These are phyloP conservation scores for Paracoccidioides lutzii DNA, from an alignment of 2,329 filamentous ascomycete genomes.

Conservation along the genomic window DNA sequence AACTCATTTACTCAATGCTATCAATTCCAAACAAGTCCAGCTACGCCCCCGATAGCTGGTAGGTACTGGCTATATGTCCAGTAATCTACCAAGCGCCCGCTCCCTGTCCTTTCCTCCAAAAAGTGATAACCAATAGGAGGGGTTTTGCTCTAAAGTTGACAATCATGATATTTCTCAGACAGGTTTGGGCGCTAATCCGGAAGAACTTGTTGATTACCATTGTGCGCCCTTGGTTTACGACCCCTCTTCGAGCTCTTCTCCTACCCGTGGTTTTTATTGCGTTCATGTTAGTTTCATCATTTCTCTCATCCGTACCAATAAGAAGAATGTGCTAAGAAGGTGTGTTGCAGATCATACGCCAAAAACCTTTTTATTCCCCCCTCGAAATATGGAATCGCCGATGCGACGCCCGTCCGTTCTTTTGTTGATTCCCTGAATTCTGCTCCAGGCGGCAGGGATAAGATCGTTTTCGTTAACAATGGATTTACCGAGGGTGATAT, in stretches of 20 bases:
- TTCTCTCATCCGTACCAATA: no score
- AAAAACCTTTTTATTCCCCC: constrained; percentile 74
- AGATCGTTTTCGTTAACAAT: constrained; percentile 67
- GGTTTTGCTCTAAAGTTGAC: no score
- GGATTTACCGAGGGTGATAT: constrained; percentile 58
- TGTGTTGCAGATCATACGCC: constrained; percentile 46
- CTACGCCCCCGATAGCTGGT: no score
- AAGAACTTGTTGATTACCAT: constrained; percentile 46
- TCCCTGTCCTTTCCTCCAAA: no score
- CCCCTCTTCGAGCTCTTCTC: constrained; percentile 42
- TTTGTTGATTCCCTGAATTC: constrained; percentile 50
- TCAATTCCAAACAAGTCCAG: no score
- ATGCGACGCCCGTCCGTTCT: constrained; percentile 46
- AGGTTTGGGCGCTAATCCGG: constrained; percentile 45
- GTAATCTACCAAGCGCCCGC: no score
- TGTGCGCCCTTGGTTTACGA: constrained; percentile 41
- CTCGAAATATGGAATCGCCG: constrained; percentile 60
- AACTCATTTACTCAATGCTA: no score
- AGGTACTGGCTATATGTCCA: no score
- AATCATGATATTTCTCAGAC: constrained; percentile 27
- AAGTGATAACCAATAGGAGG: no score
- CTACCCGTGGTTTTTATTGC: constrained; percentile 43
- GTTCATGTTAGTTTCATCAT: constrained; percentile 23
- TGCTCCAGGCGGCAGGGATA: constrained; percentile 49
- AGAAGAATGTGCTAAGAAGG: no score